Evolutionary conservation across 305 asterid genomes (phyloP).

Genomic region (Striga hermonthica): DNA sequence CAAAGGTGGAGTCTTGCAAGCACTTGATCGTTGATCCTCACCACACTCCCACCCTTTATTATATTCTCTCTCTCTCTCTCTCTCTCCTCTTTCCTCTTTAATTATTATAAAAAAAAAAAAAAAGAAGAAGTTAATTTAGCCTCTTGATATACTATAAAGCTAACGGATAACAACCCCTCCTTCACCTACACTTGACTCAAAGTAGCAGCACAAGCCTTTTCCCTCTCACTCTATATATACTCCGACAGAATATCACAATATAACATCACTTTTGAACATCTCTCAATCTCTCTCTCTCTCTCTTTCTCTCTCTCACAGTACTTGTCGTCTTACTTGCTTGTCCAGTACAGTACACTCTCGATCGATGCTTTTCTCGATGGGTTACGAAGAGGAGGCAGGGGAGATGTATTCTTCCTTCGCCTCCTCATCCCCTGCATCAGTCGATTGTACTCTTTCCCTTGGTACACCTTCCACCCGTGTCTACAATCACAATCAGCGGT

Average conservation of each 20-base stretch:
- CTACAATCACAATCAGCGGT: slow-evolving; percentile 19
- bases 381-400: slow-evolving; percentile 30
- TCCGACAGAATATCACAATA: slow-evolving; percentile 36
- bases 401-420: slow-evolving; percentile 43
- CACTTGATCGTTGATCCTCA: slow-evolving; percentile 3
- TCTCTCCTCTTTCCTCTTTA: slow-evolving; percentile 14
- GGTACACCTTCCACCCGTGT: slow-evolving; percentile 77
- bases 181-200: slow-evolving; percentile 26
- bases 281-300: neutral
- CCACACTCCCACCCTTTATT: slow-evolving; percentile 33
- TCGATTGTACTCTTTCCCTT: slow-evolving; percentile 71
- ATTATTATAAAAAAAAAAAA: neutral
- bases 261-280: slow-evolving; percentile 23
- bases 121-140: neutral
- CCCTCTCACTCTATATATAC: slow-evolving; percentile 41
- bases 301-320: neutral
- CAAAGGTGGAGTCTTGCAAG: slow-evolving; percentile 37
- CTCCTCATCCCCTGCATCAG: slow-evolving; percentile 43
- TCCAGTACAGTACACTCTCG: slow-evolving; percentile 41
- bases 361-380: slow-evolving; percentile 48
- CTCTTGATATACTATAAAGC: slow-evolving; percentile 27
- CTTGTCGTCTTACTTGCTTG: neutral
- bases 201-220: neutral
- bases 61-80: slow-evolving; percentile 35
- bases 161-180: slow-evolving; percentile 15